Conservation (phyloP, 306 rosid species). For the Dalbergia cultrata region DNA sequence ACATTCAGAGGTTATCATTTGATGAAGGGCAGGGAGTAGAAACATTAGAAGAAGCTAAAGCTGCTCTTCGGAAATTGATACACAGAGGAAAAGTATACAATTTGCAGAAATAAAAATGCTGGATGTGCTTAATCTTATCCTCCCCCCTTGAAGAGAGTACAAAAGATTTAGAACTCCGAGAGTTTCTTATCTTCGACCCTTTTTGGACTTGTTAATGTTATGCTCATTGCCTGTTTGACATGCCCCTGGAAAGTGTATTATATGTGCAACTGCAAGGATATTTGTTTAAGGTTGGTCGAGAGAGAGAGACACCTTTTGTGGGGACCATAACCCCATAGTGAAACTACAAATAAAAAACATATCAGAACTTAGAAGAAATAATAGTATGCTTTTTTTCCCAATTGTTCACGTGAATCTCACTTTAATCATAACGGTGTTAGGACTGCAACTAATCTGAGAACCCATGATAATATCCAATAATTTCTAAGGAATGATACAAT, state of each 20-base stretch:
- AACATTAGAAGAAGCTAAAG: constrained; percentile 94
- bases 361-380: constrained; percentile 32
- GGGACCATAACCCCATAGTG: constrained; percentile 10
- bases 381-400: background rate
- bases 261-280: constrained; percentile 39
- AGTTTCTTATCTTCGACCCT: constrained; percentile 41
- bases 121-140: constrained; percentile 6
- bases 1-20: constrained; percentile 91
- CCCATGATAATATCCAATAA: no score
- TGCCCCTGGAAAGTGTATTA: constrained; percentile 46
- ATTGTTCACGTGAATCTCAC: background rate
- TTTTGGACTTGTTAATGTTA: constrained; percentile 41
- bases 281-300: constrained; percentile 15
- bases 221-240: constrained; percentile 18
- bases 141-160: constrained; percentile 7
- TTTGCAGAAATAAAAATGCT: constrained; percentile 56
- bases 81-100: constrained; percentile 75
- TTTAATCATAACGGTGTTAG: background rate
- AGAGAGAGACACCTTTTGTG: background rate
- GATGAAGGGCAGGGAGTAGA: constrained; percentile 91
- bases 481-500: no score
- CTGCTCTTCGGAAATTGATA: constrained; percentile 85
- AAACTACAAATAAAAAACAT: constrained; percentile 39
- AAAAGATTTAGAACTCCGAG: constrained; percentile 1
- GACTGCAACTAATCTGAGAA: no score